phyloP scores from a whole-genome alignment of 176 grass and related monocot genomes.

The Rhipidocladum racemiflorum region DNA sequence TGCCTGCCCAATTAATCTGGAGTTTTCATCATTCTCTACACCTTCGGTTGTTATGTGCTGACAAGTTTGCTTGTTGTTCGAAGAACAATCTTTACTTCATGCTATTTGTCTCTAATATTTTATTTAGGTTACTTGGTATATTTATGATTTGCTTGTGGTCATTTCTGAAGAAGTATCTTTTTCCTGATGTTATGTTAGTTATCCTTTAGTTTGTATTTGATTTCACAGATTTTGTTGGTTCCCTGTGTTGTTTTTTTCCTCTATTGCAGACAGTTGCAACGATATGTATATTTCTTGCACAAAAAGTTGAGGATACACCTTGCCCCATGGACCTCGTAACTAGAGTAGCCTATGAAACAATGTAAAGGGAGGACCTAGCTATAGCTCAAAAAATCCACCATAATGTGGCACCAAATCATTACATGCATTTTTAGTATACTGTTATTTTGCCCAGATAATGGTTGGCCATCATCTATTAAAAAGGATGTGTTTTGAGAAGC shows the following conservation, averaged over 20 bases:
- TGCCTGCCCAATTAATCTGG: neutral
- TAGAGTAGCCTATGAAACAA: conserved; percentile 53
- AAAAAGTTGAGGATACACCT: conserved; percentile 64
- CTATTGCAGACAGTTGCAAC: conserved; percentile 54
- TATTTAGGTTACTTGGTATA: neutral
- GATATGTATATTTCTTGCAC: conserved; percentile 67
- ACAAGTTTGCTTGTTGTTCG: neutral
- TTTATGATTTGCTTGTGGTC: neutral
- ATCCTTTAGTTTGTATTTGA: neutral
- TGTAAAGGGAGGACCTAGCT: conserved; percentile 44
- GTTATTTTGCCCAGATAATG: neutral
- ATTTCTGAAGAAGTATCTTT: neutral
- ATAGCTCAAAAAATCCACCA: conserved; percentile 41
- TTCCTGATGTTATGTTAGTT: neutral
- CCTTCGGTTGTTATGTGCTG: neutral
- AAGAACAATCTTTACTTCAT: neutral
- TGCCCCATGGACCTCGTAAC: conserved; percentile 54
- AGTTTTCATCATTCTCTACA: neutral
- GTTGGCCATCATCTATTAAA: conserved; percentile 22
- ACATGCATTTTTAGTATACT: neutral
- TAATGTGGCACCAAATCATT: conserved; percentile 30
- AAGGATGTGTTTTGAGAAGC: conserved; percentile 60
- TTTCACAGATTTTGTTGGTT: neutral
- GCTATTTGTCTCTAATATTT: conserved; percentile 1
- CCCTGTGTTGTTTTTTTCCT: neutral